Conservation (phyloP, 2,329 filamentous ascomycete species). For the Cercospora citrullina region DNA sequence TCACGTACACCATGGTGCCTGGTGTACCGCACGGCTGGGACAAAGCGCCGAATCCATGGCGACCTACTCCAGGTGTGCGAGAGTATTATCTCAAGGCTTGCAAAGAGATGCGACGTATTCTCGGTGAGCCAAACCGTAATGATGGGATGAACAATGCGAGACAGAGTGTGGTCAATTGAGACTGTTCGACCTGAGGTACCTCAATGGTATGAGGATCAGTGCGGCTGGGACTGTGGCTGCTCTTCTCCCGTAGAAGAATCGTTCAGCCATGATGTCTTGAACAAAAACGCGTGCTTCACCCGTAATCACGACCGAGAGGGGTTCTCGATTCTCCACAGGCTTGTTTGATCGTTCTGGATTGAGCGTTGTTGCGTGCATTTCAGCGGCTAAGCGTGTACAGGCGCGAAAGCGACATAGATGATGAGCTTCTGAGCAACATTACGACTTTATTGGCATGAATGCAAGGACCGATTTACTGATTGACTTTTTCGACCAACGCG, state of each 20-base stretch:
- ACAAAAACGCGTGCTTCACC: not conserved
- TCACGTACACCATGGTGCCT: constrained; percentile 59
- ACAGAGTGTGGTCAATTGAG: constrained; percentile 25
- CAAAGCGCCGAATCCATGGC: constrained; percentile 63
- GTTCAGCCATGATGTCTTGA: not conserved
- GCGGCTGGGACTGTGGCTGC: not conserved
- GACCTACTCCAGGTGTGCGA: constrained; percentile 53
- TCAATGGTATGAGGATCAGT: not conserved
- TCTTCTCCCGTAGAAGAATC: not conserved
- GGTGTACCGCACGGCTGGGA: constrained; percentile 66
- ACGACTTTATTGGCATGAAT: not conserved
- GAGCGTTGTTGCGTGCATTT: not conserved
- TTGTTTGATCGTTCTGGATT: not conserved
- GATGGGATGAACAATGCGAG: constrained; percentile 13
- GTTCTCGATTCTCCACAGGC: not conserved
- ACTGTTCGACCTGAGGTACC: not conserved
- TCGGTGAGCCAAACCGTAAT: constrained; percentile 21
- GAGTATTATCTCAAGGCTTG: constrained; percentile 58
- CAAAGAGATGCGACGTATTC: constrained; percentile 52
- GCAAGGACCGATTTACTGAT: not conserved
- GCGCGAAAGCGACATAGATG: not conserved
- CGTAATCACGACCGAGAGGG: too few species aligned
- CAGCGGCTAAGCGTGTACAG: constrained; percentile 4
- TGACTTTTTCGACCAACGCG: not conserved
- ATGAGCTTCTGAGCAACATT: not conserved